Evolutionary conservation across 768 basidiomycete species (phyloP).

Genomic region (Trametes punicea): DNA sequence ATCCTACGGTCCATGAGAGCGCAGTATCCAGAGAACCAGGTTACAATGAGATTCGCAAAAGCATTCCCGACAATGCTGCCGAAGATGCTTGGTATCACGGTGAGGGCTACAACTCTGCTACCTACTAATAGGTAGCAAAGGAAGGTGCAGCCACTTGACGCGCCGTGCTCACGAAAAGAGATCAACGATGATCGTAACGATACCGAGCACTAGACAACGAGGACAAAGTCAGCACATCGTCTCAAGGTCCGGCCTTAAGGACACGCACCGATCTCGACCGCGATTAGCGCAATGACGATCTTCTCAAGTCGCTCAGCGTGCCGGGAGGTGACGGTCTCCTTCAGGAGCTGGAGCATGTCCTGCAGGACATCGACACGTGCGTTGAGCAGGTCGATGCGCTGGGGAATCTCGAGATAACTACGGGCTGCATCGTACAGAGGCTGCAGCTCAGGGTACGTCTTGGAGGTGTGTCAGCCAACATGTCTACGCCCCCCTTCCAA

Average conservation of each 20-base stretch:
- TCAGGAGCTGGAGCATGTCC: constrained; percentile 93
- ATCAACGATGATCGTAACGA: constrained; percentile 88
- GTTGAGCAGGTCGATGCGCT: constrained; percentile 89
- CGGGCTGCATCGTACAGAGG: constrained; percentile 92
- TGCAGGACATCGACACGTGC: constrained; percentile 94
- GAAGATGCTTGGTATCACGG: too few relatives aligned
- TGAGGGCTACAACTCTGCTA: too few relatives aligned
- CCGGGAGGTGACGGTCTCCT: constrained; percentile 89
- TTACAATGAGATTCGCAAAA: too few relatives aligned
- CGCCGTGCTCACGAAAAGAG: constrained; percentile 41
- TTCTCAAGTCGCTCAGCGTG: constrained; percentile 91
- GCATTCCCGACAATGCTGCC: too few relatives aligned
- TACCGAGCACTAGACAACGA: constrained; percentile 69
- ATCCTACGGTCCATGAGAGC: too few relatives aligned
- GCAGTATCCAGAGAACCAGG: too few relatives aligned
- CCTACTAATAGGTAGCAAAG: too few relatives aligned
- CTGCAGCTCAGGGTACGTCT: constrained; percentile 94
- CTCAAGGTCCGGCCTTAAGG: background rate
- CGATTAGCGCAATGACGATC: constrained; percentile 90
- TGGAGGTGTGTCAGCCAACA: background rate
- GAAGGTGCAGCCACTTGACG: too few relatives aligned
- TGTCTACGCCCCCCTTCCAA: too few relatives aligned
- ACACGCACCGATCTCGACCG: constrained; percentile 72
- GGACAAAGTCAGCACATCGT: constrained; percentile 1
- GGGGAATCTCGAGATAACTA: constrained; percentile 92